These are phyloP conservation scores for Pichia kluyveri DNA, from an alignment of 805 yeast genomes.

Conservation along the genomic window DNA sequence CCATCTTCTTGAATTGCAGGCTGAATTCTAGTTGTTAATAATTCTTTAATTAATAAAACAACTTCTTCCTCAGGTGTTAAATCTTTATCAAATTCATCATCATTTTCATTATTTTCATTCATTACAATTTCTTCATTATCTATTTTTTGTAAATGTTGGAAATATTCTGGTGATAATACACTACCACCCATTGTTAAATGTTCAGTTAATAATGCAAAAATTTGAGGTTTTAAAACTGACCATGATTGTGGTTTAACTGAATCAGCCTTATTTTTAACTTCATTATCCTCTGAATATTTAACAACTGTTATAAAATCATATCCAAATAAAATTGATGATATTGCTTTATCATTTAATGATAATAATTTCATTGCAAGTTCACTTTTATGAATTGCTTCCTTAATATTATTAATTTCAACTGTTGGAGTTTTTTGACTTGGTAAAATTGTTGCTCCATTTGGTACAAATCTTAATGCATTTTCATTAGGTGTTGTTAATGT, in stretches of 20 bases:
- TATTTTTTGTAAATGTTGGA: constrained; percentile 27
- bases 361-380: constrained; percentile 73
- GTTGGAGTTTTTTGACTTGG: constrained; percentile 49
- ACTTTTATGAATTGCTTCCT: constrained; percentile 60
- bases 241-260: constrained; percentile 27
- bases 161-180: constrained; percentile 35
- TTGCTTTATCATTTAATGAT: constrained; percentile 55
- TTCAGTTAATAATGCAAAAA: constrained; percentile 50
- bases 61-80: constrained; percentile 43
- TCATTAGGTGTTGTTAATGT: constrained; percentile 83
- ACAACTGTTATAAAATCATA: constrained; percentile 78
- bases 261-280: constrained; percentile 21
- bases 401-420: constrained; percentile 60
- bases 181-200: constrained; percentile 48
- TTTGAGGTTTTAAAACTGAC: constrained; percentile 58
- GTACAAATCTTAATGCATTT: constrained; percentile 76
- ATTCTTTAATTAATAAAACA: constrained; percentile 81
- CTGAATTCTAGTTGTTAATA: constrained; percentile 87
- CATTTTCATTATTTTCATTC: constrained; percentile 16
- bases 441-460: constrained; percentile 51
- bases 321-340: constrained; percentile 71
- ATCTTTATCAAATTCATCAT: constrained; percentile 51
- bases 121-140: constrained; percentile 19
- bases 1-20: constrained; percentile 99
- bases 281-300: constrained; percentile 27